phyloP scores from a whole-genome alignment of 495 filamentous ascomycete species.

The Entonaema liquescens region DNA sequence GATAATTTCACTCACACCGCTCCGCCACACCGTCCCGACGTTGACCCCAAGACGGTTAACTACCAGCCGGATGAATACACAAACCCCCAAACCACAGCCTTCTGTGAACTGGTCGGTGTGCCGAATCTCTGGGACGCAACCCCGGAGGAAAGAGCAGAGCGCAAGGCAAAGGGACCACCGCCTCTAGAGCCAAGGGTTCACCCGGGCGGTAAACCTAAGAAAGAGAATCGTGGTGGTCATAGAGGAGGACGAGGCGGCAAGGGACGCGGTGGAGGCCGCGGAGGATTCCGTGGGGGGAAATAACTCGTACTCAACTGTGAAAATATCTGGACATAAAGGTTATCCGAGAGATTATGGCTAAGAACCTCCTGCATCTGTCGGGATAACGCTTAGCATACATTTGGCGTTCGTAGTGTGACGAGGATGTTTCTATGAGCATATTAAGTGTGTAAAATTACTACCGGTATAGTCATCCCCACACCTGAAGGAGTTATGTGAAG shows the following conservation, averaged over 20 bases:
- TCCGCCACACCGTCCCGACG: slow-evolving; percentile 66
- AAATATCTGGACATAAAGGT: not conserved
- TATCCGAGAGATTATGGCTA: not conserved
- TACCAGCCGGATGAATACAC: slow-evolving; percentile 76
- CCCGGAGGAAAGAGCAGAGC: slow-evolving; percentile 70
- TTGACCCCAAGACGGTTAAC: slow-evolving; percentile 42
- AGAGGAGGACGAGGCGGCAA: not conserved
- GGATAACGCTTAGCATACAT: no score
- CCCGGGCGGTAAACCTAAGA: slow-evolving; percentile 34
- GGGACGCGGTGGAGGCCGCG: not conserved
- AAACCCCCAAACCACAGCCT: slow-evolving; percentile 80
- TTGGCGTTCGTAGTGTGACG: no score
- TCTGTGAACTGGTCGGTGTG: slow-evolving; percentile 81
- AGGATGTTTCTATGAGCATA: no score
- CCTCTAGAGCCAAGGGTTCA: slow-evolving; percentile 47
- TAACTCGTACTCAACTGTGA: not conserved
- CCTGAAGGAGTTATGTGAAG: no score
- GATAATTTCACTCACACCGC: slow-evolving; percentile 81
- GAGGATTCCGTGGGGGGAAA: not conserved
- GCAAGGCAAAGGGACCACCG: slow-evolving; percentile 55
- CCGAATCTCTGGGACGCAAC: slow-evolving; percentile 76
- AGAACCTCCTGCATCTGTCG: no score
- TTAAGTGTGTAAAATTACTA: no score
- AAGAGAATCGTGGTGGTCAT: slow-evolving; percentile 12
- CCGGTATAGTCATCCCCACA: no score